Percentiles rank a stretch among this genome's conserved stretches.
Conservation (phyloP, 139 green algal species). For the Diplosphaera chodatii region DNA sequence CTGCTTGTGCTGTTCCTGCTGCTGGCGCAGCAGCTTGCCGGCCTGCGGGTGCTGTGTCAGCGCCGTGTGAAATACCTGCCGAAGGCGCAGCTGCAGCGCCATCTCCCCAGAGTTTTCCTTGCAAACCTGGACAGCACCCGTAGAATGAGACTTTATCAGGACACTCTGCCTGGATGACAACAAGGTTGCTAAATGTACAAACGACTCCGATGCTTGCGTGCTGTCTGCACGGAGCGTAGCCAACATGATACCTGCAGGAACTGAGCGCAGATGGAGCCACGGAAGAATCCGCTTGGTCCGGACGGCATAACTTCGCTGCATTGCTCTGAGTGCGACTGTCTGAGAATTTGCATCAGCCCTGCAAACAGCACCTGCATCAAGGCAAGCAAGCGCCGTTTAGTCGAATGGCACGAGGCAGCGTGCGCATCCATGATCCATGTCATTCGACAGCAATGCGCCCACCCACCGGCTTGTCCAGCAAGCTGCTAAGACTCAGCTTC, state of each 20-base stretch:
- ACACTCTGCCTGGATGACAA: too few species aligned
- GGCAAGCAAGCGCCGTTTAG: too few species aligned
- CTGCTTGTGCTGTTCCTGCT: too few species aligned
- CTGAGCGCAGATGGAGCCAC: neutral
- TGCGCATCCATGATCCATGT: too few species aligned
- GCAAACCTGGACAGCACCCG: neutral
- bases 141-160: too few species aligned
- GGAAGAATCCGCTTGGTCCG: neutral
- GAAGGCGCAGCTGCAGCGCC: neutral
- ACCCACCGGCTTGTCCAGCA: neutral
- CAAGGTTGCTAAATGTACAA: too few species aligned
- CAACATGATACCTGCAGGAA: neutral
- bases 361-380: neutral
- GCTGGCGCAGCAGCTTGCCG: neutral
- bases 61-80: neutral
- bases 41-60: neutral
- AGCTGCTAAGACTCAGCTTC: neutral
- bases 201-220: too few species aligned
- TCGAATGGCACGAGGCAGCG: too few species aligned
- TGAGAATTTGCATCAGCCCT: neutral
- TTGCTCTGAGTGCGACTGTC: neutral
- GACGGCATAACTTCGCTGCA: neutral
- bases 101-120: neutral
- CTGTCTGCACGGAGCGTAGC: too few species aligned
- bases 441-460: too few species aligned